Evolutionary conservation across 1,284 basidiomycete genomes (phyloP), one percentile per base, ranked within the genome.

Genomic region (Ganoderma sinense): DNA sequence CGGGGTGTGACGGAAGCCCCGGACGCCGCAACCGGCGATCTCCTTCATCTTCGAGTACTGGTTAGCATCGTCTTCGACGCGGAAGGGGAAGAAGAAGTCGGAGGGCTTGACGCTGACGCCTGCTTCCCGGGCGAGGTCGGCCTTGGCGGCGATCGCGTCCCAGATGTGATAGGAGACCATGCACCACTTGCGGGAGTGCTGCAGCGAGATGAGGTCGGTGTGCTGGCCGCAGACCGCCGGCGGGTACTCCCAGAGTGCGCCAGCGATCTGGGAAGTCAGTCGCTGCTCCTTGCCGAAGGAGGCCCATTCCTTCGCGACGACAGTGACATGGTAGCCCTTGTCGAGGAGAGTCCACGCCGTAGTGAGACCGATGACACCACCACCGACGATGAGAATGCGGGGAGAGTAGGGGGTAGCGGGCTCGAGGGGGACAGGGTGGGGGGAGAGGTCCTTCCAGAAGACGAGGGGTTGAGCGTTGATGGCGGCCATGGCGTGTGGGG

Each of bases 191-290:
- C 80, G 79, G 4, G 80, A 79, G 62, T 78, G 75, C n/a, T 68
- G 64, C 43, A 81, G 72, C 20, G 80, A 81, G 55, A 79, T 76
- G 6, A 72, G 71, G 71, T 80, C 80, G 23, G 80, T 79, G 71
- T 80, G 79, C 48, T 78, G 73, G 23, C 81, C 81, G 66, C 81
- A 81, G 43, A 82, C 81, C 29, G 81, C 80, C 11, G 81, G 80
- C 0, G 80, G 80, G 66, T 77, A 81, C 68, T 82, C 81, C 80
- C 81, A 81, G 75, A 80, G 72, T 11, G 78, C 78, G 13, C 79
- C 79, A 5, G 80, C 78, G 61, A 80, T 79, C 64, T 80, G 80
- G 20, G 79, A 79, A 18, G 78, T 78, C 61, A 80, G 74, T 61
- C 78, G 78, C 61, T 79, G 64, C 36, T 75, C 65, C 43, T 60